Evolutionary conservation across 2,329 filamentous ascomycete species (phyloP).

Genomic region (Aureobasidium sp.): DNA sequence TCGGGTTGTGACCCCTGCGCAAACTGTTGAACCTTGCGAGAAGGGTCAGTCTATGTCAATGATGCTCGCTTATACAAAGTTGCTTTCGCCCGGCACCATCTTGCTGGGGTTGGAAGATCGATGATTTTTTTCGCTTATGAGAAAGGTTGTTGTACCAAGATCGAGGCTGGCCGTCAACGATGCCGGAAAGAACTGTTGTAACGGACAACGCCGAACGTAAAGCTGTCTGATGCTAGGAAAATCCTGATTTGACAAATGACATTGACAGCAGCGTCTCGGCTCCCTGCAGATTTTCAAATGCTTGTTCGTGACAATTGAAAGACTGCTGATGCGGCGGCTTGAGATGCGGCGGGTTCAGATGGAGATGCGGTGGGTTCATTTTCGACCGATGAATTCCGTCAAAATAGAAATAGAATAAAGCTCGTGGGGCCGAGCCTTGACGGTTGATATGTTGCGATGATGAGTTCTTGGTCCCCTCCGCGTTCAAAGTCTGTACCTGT

Average conservation of each 20-base stretch:
- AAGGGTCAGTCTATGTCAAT: neutral
- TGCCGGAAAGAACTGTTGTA: neutral
- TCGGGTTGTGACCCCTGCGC: neutral
- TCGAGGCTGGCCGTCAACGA: neutral
- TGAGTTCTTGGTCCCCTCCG: neutral
- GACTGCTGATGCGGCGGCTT: too few relatives aligned
- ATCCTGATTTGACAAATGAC: neutral
- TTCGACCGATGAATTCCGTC: neutral
- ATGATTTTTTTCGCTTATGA: neutral
- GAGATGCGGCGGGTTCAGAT: too few relatives aligned
- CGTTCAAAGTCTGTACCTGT: neutral
- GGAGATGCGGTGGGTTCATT: neutral
- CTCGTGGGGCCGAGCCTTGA: neutral
- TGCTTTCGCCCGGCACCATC: neutral
- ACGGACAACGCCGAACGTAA: neutral
- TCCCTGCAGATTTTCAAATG: neutral
- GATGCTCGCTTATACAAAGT: neutral
- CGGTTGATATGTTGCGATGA: neutral
- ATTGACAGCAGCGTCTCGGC: neutral
- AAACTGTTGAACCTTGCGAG: constrained; percentile 1
- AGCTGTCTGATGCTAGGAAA: neutral
- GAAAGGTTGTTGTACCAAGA: neutral
- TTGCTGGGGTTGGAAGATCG: neutral
- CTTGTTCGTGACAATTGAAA: too few relatives aligned
- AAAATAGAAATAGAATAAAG: neutral